Percentiles rank a stretch among this genome's conserved stretches.
These are phyloP conservation scores for Albugo candida DNA, from an alignment of 352 stramenopile genomes.

Conservation along the genomic window DNA sequence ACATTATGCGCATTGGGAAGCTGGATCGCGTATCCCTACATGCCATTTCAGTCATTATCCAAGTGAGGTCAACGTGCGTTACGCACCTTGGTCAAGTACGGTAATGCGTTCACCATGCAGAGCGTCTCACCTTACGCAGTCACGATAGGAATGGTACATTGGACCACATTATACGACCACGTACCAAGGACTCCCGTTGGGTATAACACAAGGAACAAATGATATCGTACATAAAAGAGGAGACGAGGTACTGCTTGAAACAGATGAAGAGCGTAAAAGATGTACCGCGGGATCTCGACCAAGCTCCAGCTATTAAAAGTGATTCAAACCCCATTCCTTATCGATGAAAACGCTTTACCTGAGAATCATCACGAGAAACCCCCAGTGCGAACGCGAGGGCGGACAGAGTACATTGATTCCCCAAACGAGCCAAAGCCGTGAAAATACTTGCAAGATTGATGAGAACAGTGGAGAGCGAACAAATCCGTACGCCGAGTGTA, in stretches of 20 bases:
- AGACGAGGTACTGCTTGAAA: constrained; percentile 84
- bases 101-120: constrained; percentile 51
- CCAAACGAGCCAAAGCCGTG: constrained; percentile 86
- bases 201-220: constrained; percentile 97
- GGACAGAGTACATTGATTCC: constrained; percentile 82
- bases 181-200: constrained; percentile 90
- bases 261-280: constrained; percentile 94
- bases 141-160: neutral
- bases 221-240: constrained; percentile 96
- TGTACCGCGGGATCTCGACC: constrained; percentile 90
- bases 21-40: constrained; percentile 30
- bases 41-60: too few species aligned
- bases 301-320: constrained; percentile 40
- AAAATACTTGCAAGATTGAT: constrained; percentile 84
- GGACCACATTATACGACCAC: constrained; percentile 6
- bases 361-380: constrained; percentile 73
- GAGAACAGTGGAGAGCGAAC: constrained; percentile 91
- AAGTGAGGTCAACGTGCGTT: too few species aligned
- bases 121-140: constrained; percentile 29
- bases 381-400: constrained; percentile 54
- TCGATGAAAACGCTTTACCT: constrained; percentile 5
- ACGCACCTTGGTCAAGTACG: constrained; percentile 5
- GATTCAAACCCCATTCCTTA: neutral
- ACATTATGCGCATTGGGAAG: constrained; percentile 64
- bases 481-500: constrained; percentile 89